Base-by-base conservation (phyloP, 345 rosid genomes). In the Pugionium cornutum region DNA sequence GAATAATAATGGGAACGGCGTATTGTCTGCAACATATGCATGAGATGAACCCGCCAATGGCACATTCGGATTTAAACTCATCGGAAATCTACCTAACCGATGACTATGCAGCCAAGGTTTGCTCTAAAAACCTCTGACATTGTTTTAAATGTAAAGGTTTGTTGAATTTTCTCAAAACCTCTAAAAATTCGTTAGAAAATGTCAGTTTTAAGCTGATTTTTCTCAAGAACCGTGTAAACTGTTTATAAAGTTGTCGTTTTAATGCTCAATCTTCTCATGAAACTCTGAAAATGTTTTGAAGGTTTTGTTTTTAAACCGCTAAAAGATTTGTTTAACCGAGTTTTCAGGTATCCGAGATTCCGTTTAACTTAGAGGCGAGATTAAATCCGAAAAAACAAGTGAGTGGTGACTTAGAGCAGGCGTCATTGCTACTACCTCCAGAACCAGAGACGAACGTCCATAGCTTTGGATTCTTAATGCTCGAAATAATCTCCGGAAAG, bases 101-200 rank as follows among this genome's bases (percentile, higher is more conserved):
- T 76, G 99, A 94, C 70, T 90, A 86, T 46, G 97, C 99, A 52
- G 86, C 96, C 9, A 94, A 94, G 97, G 99, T 90, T 62, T 48
- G 39, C 9, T 29, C 50, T n/a, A 18, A 18, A 36, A 42, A 40
- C 0, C 49, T 50, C 4, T 51, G 25, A 18, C 29, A 36, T 4
- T 41, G 49, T 39, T 48, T 11, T 27, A 18, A 18, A 18, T 18
- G 18, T 33, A 1, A 45, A 61, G 2, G 7, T 43, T 31, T 27
- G 4, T 32, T 52, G n/a, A 31, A 2, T 1, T 48, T 41, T 4
- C 44, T 18, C 18, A 18, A 18, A 18, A 18, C 18, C 18, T 18
- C 18, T 18, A 18, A 18, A 18, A 18, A 3, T 41, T 41, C 10
- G 1, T 11, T 41, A 4, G 10, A 41, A 4, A 41, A 51, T n/a